Conservation (phyloP, 257 asterid species). For the Scutellaria barbata region DNA sequence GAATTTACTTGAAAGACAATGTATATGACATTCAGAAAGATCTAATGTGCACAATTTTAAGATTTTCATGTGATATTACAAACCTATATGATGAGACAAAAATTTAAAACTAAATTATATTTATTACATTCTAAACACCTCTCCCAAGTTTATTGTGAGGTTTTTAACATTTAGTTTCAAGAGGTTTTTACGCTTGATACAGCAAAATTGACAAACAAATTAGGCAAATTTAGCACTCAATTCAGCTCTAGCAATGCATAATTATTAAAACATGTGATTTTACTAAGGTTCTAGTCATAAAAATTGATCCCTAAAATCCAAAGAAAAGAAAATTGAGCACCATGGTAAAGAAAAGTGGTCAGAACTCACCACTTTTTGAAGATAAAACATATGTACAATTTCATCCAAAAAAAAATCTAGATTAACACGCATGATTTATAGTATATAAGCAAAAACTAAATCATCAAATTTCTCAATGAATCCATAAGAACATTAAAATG, state of each 20-base stretch:
- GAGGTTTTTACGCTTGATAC: neutral
- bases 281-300: neutral
- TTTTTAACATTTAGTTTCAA: neutral
- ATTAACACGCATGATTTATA: neutral
- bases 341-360: neutral
- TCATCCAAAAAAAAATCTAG: constrained; percentile 1
- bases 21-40: neutral
- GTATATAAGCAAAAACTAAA: neutral
- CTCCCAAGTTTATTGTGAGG: neutral
- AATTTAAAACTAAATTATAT: neutral
- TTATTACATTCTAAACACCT: neutral
- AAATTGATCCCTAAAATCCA: neutral
- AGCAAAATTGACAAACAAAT: neutral
- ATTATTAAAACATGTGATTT: neutral
- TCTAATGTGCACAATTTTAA: neutral
- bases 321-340: neutral
- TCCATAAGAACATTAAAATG: neutral
- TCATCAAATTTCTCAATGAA: neutral
- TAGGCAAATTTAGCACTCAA: neutral
- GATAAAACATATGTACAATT: constrained; percentile 1
- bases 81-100: neutral
- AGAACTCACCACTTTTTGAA: neutral
- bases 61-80: neutral
- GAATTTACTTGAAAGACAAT: neutral
- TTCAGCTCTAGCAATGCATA: neutral